Percentiles rank a stretch among this genome's conserved stretches.
These are phyloP conservation scores for Cronartium ribicola DNA, from an alignment of 1,284 basidiomycete genomes.

Conservation along the genomic window DNA sequence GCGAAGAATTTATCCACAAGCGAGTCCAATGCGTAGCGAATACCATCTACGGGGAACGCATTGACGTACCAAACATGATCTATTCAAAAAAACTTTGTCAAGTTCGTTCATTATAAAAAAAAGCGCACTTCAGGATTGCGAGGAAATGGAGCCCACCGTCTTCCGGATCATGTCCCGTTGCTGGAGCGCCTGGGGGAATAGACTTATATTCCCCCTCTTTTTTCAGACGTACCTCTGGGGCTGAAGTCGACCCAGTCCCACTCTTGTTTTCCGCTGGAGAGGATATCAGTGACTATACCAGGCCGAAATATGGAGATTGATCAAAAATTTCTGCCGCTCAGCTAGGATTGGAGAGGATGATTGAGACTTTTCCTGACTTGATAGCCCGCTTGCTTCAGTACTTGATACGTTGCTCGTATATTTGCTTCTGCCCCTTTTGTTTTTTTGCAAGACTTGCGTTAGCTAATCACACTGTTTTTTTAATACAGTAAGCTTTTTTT, in stretches of 20 bases:
- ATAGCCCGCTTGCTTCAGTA: slow-evolving; percentile 27
- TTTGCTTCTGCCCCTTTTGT: slow-evolving; percentile 22
- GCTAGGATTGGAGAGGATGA: not conserved
- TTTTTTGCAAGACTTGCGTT: not conserved
- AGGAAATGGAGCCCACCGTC: slow-evolving; percentile 9
- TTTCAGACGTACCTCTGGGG: not conserved
- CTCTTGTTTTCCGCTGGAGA: slow-evolving; percentile 28
- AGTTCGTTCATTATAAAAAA: not conserved
- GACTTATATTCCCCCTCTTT: slow-evolving; percentile 19
- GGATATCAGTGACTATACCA: slow-evolving; percentile 29
- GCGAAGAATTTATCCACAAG: not conserved
- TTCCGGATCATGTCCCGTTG: slow-evolving; percentile 10
- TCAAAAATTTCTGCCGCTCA: not conserved
- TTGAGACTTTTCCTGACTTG: slow-evolving; percentile 13
- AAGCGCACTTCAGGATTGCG: not conserved
- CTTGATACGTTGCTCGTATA: slow-evolving; percentile 24
- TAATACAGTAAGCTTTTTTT: not conserved
- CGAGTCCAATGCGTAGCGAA: slow-evolving; percentile 31
- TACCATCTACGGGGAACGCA: slow-evolving; percentile 27
- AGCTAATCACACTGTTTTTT: not conserved
- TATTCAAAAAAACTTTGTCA: not conserved
- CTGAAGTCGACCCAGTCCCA: slow-evolving; percentile 19
- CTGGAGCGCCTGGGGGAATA: slow-evolving; percentile 16
- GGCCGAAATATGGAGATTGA: not conserved
- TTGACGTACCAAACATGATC: slow-evolving; percentile 39